Evolutionary conservation across 2,329 filamentous ascomycete genomes (phyloP).

Genomic region (Parasarocladium wereldwijsianum): DNA sequence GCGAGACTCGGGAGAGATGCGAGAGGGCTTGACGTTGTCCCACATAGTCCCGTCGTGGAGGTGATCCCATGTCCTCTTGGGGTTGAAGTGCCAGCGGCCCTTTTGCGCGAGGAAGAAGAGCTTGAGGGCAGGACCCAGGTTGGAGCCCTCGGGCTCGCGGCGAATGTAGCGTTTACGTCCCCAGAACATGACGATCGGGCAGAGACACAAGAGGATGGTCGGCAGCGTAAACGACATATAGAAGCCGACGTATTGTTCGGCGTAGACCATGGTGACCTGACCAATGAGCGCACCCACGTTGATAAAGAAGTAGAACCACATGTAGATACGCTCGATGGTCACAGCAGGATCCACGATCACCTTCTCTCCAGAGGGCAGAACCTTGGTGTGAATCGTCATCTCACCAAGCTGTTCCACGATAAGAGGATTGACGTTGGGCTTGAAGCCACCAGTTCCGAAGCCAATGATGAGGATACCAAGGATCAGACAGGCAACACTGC

Average conservation of each 20-base stretch:
- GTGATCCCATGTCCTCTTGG: slow-evolving; percentile 40
- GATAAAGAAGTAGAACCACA: slow-evolving; percentile 60
- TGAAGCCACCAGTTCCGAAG: slow-evolving; percentile 61
- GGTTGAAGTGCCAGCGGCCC: slow-evolving; percentile 56
- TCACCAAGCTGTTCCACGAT: slow-evolving; percentile 51
- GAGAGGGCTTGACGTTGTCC: slow-evolving; percentile 54
- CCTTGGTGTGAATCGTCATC: slow-evolving; percentile 37
- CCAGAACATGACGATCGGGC: slow-evolving; percentile 46
- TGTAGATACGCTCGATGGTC: slow-evolving; percentile 48
- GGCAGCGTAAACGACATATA: slow-evolving; percentile 57
- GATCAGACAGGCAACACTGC: slow-evolving; percentile 46
- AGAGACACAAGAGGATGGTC: slow-evolving; percentile 47
- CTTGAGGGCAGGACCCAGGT: slow-evolving; percentile 48
- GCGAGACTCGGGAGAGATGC: slow-evolving; percentile 35
- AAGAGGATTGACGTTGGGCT: slow-evolving; percentile 54
- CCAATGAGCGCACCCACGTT: slow-evolving; percentile 53
- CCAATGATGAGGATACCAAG: slow-evolving; percentile 38
- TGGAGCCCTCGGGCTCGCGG: slow-evolving; percentile 49
- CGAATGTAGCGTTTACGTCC: slow-evolving; percentile 43
- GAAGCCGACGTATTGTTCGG: slow-evolving; percentile 62
- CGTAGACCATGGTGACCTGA: slow-evolving; percentile 54
- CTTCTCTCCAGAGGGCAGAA: slow-evolving; percentile 38
- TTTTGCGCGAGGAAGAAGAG: slow-evolving; percentile 49
- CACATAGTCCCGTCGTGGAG: slow-evolving; percentile 45
- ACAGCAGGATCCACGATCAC: slow-evolving; percentile 51